A percentile compares a stretch with the other conserved stretches of the same genome.
Conservation (phyloP, 352 stramenopile species). For the Pelagophyceae sp. region DNA sequence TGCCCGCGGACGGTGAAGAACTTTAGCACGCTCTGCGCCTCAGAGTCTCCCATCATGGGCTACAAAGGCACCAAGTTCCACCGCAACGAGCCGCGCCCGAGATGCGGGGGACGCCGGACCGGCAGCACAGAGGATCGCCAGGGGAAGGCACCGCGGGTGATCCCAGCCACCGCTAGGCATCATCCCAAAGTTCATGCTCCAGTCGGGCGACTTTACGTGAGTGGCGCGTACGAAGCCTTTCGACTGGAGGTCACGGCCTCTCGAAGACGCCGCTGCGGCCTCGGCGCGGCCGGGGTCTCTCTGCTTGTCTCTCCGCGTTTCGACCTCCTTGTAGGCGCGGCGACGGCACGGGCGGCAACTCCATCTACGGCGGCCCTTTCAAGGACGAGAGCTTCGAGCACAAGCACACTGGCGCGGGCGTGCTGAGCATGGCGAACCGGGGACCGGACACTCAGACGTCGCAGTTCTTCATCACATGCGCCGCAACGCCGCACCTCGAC, state of each 20-base stretch:
- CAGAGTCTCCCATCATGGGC: not conserved
- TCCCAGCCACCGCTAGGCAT: no score
- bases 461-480: slow-evolving; percentile 95
- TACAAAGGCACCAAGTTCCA: slow-evolving; percentile 60
- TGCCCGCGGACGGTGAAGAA: not conserved
- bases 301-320: no score
- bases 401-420: slow-evolving; percentile 76
- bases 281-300: no score
- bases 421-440: slow-evolving; percentile 90
- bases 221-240: no score
- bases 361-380: slow-evolving; percentile 89
- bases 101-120: no score
- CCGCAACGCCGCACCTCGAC: slow-evolving; percentile 85
- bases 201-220: slow-evolving; percentile 76
- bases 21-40: not conserved
- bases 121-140: no score
- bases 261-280: no score
- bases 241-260: no score
- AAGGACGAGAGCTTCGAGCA: slow-evolving; percentile 92
- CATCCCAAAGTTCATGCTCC: slow-evolving; percentile 82
- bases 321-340: slow-evolving; percentile 38
- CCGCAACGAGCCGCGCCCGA: no score
- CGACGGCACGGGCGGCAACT: slow-evolving; percentile 81
- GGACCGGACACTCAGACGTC: slow-evolving; percentile 89
- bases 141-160: no score